Evolutionary conservation across 2,329 filamentous ascomycete genomes (phyloP), one percentile per base, ranked within the genome.

Genomic region (Atkinsonella hypoxylon): DNA sequence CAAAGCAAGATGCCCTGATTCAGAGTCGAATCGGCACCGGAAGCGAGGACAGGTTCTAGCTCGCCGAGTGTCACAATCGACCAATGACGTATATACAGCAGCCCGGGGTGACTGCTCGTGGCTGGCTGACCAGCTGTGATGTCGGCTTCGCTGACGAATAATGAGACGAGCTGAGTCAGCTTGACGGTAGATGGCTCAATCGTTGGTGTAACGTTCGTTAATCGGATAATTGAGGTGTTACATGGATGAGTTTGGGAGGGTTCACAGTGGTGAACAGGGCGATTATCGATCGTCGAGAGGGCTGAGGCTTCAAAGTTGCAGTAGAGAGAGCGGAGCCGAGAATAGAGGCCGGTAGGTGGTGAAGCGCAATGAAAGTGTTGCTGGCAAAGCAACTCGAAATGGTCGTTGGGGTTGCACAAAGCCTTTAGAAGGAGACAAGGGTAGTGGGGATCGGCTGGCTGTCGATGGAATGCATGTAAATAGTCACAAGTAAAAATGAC

Each of bases 61-160:
- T 20, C 13, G 44, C 30, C 3, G 13, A 31, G 34, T 43, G 46
- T 17, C 30, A 45, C n/a, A 48, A 17, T 12, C 7, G 17, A 12
- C 2, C 12, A 11, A 42, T 41, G 45, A 26, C 31, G 26, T 18
- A 32, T 48, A 34, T 45, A 45, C 34, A 45, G 20, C 41, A 46
- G 42, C 36, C 18, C 36, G 43, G 43, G 38, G 38, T n/a, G 39
- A 43, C 31, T 42, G 32, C 18, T 52, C 32, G 47, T 52, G 51
- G 51, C 44, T 50, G 44, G 51, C 47, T 50, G 51, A 50, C 36
- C 43, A 52, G 47, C 47, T 49, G 38, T 20, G 11, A 26, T 42
- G 18, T 49, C 30, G 30, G 43, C 7, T 22, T n/a, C 31, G 18
- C 30, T 26, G 50, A 38, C 50, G 38, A 52, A 52, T 48, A 26